Percentiles rank a stretch among this genome's conserved stretches.
phyloP scores from a whole-genome alignment of 164 flowering plant species.

The Nymphaea thermarum region DNA sequence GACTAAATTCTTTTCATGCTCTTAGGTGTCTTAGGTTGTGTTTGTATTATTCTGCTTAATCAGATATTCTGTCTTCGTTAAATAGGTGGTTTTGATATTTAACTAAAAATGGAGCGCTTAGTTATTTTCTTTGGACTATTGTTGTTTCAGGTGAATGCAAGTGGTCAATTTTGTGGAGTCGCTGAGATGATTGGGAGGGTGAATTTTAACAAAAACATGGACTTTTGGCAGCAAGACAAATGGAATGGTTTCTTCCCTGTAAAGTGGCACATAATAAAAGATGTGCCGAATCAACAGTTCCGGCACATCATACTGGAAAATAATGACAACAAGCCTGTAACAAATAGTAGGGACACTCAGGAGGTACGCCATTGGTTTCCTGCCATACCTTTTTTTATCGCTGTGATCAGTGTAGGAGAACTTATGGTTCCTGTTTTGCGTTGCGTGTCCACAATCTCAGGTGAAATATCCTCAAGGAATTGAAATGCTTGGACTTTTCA shows the following conservation, averaged over 20 bases:
- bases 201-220: constrained; percentile 56
- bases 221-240: constrained; percentile 87
- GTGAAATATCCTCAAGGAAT: constrained; percentile 48
- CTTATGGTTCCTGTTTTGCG: not conserved
- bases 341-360: constrained; percentile 75
- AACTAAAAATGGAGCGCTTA: not conserved
- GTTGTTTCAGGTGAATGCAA: constrained; percentile 57
- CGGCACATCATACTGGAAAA: constrained; percentile 63
- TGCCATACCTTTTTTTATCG: not conserved
- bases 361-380: constrained; percentile 26
- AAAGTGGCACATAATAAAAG: constrained; percentile 79
- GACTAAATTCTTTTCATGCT: too few species aligned
- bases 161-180: constrained; percentile 84
- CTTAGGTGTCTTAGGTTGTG: too few species aligned
- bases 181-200: constrained; percentile 79
- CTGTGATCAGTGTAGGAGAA: not conserved
- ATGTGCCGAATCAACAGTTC: constrained; percentile 57
- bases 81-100: not conserved
- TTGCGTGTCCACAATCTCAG: constrained; percentile 11
- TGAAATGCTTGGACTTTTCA: constrained; percentile 64
- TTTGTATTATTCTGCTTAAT: too few species aligned
- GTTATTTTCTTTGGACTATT: not conserved
- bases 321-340: constrained; percentile 67
- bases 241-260: constrained; percentile 79
- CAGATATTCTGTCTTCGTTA: too few species aligned